These are phyloP conservation scores for Ophiostoma perfectum DNA, from an alignment of 2,329 filamentous ascomycete genomes.

Conservation along the genomic window DNA sequence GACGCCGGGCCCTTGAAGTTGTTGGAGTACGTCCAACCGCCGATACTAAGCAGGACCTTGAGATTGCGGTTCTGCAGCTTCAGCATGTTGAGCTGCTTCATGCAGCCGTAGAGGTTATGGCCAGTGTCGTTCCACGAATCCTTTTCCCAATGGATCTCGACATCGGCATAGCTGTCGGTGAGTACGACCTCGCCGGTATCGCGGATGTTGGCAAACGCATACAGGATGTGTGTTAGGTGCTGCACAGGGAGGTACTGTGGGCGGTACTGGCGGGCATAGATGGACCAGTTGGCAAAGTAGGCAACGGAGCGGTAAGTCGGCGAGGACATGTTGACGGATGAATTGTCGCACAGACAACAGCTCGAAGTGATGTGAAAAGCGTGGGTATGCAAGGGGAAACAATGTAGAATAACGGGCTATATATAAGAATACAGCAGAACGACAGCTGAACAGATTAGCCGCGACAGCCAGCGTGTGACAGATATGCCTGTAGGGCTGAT, in stretches of 20 bases:
- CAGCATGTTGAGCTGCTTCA: constrained; percentile 81
- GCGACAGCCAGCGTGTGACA: background rate
- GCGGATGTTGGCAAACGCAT: constrained; percentile 82
- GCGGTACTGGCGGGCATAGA: constrained; percentile 79
- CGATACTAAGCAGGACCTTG: constrained; percentile 80
- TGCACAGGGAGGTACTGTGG: constrained; percentile 77
- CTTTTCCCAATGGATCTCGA: constrained; percentile 67
- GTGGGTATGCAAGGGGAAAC: background rate
- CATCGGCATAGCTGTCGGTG: constrained; percentile 60
- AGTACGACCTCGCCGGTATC: constrained; percentile 72
- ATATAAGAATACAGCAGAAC: background rate
- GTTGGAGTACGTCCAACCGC: constrained; percentile 85
- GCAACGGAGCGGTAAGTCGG: constrained; percentile 59
- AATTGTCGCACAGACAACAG: too few species aligned
- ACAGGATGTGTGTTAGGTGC: constrained; percentile 82
- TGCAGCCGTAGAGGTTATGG: constrained; percentile 78
- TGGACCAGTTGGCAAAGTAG: constrained; percentile 77
- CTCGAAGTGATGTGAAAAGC: background rate
- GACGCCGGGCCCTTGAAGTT: constrained; percentile 76
- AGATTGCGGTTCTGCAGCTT: constrained; percentile 77
- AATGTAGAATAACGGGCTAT: background rate
- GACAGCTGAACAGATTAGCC: background rate
- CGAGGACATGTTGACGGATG: constrained; percentile 14
- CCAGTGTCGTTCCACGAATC: constrained; percentile 66
- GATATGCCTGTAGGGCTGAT: constrained; percentile 1